Percentiles rank a stretch among this genome's conserved stretches.
Evolutionary conservation across 2,329 filamentous ascomycete species (phyloP).

Genomic region (Grosmannia clavigera): DNA sequence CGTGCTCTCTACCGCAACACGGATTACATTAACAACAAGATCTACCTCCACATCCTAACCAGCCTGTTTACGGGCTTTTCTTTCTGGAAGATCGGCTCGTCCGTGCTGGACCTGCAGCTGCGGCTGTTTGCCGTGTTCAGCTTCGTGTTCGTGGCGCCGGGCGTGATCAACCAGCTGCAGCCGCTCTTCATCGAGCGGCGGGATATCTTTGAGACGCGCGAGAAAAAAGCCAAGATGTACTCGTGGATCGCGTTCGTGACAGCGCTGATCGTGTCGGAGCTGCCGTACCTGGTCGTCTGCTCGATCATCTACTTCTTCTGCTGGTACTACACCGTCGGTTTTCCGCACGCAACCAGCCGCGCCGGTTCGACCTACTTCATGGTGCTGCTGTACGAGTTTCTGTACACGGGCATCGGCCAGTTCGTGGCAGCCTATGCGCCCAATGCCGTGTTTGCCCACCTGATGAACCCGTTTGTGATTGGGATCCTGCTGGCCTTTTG

Average conservation of each 20-base stretch:
- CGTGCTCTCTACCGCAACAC: slow-evolving; percentile 74
- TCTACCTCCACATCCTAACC: slow-evolving; percentile 75
- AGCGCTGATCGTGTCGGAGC: slow-evolving; percentile 68
- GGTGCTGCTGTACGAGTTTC: slow-evolving; percentile 46
- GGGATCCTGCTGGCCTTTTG: slow-evolving; percentile 56
- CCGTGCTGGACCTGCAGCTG: slow-evolving; percentile 66
- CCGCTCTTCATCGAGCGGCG: slow-evolving; percentile 71
- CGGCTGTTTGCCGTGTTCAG: slow-evolving; percentile 76
- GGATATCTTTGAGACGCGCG: slow-evolving; percentile 75
- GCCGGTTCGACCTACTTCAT: slow-evolving; percentile 39
- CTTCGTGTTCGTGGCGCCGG: slow-evolving; percentile 72
- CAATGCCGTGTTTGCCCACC: slow-evolving; percentile 44
- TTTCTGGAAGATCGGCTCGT: slow-evolving; percentile 67
- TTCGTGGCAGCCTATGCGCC: slow-evolving; percentile 49
- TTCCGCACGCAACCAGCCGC: slow-evolving; percentile 44
- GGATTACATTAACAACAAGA: slow-evolving; percentile 77
- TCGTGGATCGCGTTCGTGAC: slow-evolving; percentile 65
- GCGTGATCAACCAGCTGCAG: slow-evolving; percentile 68
- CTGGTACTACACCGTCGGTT: slow-evolving; percentile 17
- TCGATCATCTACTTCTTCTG: slow-evolving; percentile 50
- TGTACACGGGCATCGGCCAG: slow-evolving; percentile 50
- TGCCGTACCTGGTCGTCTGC: slow-evolving; percentile 74
- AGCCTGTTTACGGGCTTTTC: slow-evolving; percentile 67
- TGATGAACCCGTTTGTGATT: slow-evolving; percentile 43
- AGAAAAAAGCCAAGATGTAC: slow-evolving; percentile 79